Conservation (phyloP, 2,329 filamentous ascomycete species). For the Neofusicoccum laricinum region DNA sequence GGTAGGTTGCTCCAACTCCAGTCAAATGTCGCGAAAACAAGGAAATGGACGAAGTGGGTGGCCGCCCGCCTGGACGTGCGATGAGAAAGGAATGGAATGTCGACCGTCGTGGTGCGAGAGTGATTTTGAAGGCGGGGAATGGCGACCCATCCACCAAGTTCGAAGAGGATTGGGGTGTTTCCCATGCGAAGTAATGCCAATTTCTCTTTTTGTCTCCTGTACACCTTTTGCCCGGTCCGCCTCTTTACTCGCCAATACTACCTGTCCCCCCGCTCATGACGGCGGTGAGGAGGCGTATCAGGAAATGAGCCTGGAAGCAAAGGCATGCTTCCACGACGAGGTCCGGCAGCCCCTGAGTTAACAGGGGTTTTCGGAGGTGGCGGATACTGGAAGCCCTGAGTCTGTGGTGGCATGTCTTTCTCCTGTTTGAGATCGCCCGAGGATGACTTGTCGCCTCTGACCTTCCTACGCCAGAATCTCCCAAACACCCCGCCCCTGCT, state of each 20-base stretch:
- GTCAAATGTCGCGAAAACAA: not conserved
- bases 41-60: not conserved
- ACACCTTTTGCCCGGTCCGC: not conserved
- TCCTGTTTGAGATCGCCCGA: constrained; percentile 3
- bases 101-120: not conserved
- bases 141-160: not conserved
- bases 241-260: not conserved
- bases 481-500: constrained; percentile 11
- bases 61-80: not conserved
- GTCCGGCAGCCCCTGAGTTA: not conserved
- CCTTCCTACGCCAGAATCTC: constrained; percentile 10
- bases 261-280: constrained; percentile 3
- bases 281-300: constrained; percentile 8
- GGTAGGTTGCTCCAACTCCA: not conserved
- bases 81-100: not conserved
- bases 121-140: not conserved
- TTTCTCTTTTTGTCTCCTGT: not conserved
- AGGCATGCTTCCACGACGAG: constrained; percentile 14
- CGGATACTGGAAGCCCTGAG: constrained; percentile 2
- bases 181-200: not conserved
- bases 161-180: not conserved
- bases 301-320: constrained; percentile 11
- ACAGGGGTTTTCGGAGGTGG: constrained; percentile 14
- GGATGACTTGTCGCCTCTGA: constrained; percentile 7
- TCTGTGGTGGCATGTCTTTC: constrained; percentile 1